These are phyloP conservation scores for Pythium insidiosum DNA, from an alignment of 352 stramenopile species.

Conservation along the genomic window DNA sequence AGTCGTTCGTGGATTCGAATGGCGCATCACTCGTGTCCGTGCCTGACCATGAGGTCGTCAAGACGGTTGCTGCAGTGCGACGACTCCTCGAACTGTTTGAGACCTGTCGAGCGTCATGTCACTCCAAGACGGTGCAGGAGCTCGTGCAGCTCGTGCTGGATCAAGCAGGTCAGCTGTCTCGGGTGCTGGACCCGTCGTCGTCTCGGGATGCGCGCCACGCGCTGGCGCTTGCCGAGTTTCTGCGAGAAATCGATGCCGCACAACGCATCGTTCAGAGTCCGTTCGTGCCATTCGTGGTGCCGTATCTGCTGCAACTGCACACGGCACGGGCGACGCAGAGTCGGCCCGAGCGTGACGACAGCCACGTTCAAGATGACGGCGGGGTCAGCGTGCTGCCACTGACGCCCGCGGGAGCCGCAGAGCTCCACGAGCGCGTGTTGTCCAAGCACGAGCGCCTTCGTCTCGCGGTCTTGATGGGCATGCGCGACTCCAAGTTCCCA, in stretches of 20 bases:
- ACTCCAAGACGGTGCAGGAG: conserved; percentile 26
- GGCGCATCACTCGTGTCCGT: neutral
- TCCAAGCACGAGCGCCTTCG: no score
- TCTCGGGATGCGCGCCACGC: conserved; percentile 42
- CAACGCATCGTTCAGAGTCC: conserved; percentile 47
- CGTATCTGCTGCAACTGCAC: conserved; percentile 60
- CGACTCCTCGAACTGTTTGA: no score
- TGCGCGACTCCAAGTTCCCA: conserved; percentile 74
- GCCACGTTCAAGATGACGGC: neutral
- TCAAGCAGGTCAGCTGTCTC: conserved; percentile 14
- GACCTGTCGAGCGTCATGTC: conserved; percentile 40
- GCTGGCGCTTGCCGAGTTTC: conserved; percentile 53
- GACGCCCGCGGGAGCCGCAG: no score
- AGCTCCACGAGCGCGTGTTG: no score
- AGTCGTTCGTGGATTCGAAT: conserved; percentile 32
- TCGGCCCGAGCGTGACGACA: neutral
- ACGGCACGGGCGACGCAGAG: conserved; percentile 3
- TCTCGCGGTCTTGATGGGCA: conserved; percentile 52
- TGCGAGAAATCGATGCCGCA: conserved; percentile 49
- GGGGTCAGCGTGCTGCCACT: conserved; percentile 42
- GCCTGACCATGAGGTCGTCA: conserved; percentile 5
- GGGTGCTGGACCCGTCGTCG: conserved; percentile 33
- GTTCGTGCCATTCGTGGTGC: conserved; percentile 58
- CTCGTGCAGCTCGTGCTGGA: conserved; percentile 61
- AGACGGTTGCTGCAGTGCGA: no score